Conservation (phyloP, 257 asterid genomes). For the Phtheirospermum japonicum region DNA sequence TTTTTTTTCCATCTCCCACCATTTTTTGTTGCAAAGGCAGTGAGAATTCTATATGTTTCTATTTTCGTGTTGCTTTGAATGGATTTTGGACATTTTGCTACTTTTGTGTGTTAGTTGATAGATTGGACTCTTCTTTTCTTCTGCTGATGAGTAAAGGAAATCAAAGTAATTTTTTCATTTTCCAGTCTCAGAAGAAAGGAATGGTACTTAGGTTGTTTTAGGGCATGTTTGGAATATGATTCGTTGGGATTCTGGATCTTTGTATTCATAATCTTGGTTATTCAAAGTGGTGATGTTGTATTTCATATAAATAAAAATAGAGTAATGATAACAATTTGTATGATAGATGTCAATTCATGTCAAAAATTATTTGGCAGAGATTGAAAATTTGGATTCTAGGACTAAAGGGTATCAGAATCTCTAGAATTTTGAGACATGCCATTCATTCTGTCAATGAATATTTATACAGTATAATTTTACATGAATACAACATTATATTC, state of each 20-base stretch:
- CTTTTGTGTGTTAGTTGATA: conserved; percentile 3
- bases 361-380: too few species aligned
- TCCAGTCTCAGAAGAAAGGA: conserved; percentile 13
- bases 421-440: too few species aligned
- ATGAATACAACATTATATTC: neutral
- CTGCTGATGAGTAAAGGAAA: neutral
- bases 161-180: conserved; percentile 4
- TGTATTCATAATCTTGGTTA: too few species aligned
- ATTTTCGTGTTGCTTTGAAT: neutral
- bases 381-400: too few species aligned
- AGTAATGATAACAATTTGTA: too few species aligned
- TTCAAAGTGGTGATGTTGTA: too few species aligned
- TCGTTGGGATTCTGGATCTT: too few species aligned
- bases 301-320: too few species aligned
- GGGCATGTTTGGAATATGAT: too few species aligned
- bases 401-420: too few species aligned
- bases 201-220: neutral
- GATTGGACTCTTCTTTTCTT: conserved; percentile 12
- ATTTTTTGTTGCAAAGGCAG: neutral
- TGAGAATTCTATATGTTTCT: conserved; percentile 3
- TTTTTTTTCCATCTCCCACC: conserved; percentile 19
- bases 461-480: neutral
- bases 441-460: too few species aligned
- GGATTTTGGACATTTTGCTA: neutral
- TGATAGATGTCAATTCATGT: too few species aligned